phyloP scores from a whole-genome alignment of 306 rosid species.

The Lotus japonicus region DNA sequence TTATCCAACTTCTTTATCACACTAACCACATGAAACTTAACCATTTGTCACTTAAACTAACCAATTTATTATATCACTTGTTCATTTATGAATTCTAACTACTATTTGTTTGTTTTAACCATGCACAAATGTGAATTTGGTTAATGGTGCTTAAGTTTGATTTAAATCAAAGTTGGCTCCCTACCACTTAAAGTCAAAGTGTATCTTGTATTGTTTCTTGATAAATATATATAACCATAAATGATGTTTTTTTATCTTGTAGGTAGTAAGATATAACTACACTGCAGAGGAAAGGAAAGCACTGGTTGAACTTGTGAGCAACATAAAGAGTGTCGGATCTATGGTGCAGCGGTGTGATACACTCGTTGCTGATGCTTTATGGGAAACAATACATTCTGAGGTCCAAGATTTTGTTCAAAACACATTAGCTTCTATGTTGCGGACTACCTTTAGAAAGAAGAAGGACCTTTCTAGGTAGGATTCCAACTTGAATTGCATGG shows the following conservation, averaged over 20 bases:
- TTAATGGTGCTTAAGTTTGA: not conserved
- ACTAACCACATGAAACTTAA: not conserved
- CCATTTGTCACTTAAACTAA: not conserved
- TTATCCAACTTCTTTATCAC: not conserved
- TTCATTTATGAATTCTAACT: not conserved
- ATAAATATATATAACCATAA: slow-evolving; percentile 6
- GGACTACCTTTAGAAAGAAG: slow-evolving; percentile 94
- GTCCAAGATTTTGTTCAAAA: slow-evolving; percentile 99
- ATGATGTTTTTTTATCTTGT: slow-evolving; percentile 14
- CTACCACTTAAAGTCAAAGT: not conserved
- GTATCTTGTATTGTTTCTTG: slow-evolving; percentile 4
- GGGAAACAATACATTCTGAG: slow-evolving; percentile 98
- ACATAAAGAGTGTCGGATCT: slow-evolving; percentile 93
- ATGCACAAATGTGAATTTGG: not conserved
- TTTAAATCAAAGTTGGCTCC: slow-evolving; percentile 1
- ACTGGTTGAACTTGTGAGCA: slow-evolving; percentile 87
- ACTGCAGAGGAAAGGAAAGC: slow-evolving; percentile 85
- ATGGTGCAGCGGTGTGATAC: slow-evolving; percentile 94
- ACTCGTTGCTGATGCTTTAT: slow-evolving; percentile 92
- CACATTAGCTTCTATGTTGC: slow-evolving; percentile 85
- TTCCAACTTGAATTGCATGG: slow-evolving; percentile 11
- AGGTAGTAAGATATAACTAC: slow-evolving; percentile 96
- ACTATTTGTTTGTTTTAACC: not conserved
- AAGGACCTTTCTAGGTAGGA: slow-evolving; percentile 90
- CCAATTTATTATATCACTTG: not conserved